These are phyloP conservation scores for Mycena vitilis DNA, from an alignment of 768 basidiomycete species.

Conservation along the genomic window DNA sequence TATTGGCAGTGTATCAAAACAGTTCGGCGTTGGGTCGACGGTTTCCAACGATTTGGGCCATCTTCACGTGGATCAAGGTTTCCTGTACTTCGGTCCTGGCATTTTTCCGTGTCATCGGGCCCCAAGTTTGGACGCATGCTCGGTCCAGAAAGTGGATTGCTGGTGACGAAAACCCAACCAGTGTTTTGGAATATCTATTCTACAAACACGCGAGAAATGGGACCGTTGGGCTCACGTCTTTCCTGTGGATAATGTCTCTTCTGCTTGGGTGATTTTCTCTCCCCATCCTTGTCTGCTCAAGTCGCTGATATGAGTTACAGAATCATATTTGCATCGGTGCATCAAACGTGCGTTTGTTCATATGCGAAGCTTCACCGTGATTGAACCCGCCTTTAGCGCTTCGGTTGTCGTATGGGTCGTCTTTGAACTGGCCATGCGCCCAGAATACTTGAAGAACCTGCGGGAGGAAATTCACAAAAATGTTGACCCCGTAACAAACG, in stretches of 20 bases:
- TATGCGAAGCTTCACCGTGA: not conserved
- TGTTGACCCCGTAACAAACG: slow-evolving; percentile 38
- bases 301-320: slow-evolving; percentile 29
- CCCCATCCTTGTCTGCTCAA: not conserved
- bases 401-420: slow-evolving; percentile 49
- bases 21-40: slow-evolving; percentile 27
- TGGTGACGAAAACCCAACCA: slow-evolving; percentile 29
- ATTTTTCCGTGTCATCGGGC: slow-evolving; percentile 33
- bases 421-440: slow-evolving; percentile 45
- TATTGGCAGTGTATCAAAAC: slow-evolving; percentile 30
- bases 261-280: slow-evolving; percentile 40
- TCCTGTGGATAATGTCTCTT: slow-evolving; percentile 40
- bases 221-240: slow-evolving; percentile 11
- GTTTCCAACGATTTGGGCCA: slow-evolving; percentile 26
- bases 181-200: slow-evolving; percentile 30
- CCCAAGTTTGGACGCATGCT: slow-evolving; percentile 31
- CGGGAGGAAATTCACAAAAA: slow-evolving; percentile 40
- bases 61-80: slow-evolving; percentile 26
- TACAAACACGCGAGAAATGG: slow-evolving; percentile 30
- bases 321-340: slow-evolving; percentile 50
- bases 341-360: slow-evolving; percentile 45
- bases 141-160: slow-evolving; percentile 29
- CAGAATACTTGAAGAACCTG: slow-evolving; percentile 43
- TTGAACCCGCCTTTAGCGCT: slow-evolving; percentile 36
- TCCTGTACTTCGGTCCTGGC: slow-evolving; percentile 28